Evolutionary conservation across 371 early-diverging fungal genomes (phyloP).

Genomic region (Blakeslea trispora): DNA sequence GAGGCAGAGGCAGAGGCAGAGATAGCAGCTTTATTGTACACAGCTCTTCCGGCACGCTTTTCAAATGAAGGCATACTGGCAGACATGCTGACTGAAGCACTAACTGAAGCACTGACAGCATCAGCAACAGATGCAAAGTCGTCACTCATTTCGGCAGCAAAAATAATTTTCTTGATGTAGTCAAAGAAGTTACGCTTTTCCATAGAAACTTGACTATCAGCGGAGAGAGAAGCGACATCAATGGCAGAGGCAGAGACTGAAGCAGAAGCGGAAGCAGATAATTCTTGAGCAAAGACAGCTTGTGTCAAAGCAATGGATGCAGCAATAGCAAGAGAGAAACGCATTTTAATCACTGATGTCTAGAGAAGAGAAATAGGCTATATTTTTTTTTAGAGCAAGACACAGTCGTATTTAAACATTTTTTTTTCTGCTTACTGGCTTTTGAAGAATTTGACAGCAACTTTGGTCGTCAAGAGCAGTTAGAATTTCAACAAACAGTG

Average conservation of each 20-base stretch:
- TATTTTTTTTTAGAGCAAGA: not conserved
- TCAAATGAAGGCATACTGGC: constrained; percentile 1
- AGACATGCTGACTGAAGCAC: not conserved
- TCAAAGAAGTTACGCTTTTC: constrained; percentile 18
- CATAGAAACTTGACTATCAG: not conserved
- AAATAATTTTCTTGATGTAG: constrained; percentile 7
- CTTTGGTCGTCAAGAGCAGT: not conserved
- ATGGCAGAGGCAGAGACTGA: not conserved
- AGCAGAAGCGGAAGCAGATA: not conserved
- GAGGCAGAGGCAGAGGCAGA: constrained; percentile 8
- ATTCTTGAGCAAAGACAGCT: constrained; percentile 2
- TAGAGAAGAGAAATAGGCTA: no score
- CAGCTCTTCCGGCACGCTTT: not conserved
- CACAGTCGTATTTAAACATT: not conserved
- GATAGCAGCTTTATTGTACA: not conserved
- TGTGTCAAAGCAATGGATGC: constrained; percentile 9
- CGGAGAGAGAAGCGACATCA: not conserved
- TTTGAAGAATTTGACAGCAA: not conserved
- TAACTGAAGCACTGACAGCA: not conserved
- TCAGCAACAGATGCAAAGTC: not conserved
- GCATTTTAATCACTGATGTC: no score
- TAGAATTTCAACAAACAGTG: not conserved
- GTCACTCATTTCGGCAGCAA: not conserved
- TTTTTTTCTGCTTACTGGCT: not conserved
- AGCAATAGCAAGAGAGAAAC: constrained; percentile 13